Evolutionary conservation across 139 green algal genomes (phyloP), one percentile per base, ranked within the genome.

Genomic region (Chlamydomonas sphaeroides): DNA sequence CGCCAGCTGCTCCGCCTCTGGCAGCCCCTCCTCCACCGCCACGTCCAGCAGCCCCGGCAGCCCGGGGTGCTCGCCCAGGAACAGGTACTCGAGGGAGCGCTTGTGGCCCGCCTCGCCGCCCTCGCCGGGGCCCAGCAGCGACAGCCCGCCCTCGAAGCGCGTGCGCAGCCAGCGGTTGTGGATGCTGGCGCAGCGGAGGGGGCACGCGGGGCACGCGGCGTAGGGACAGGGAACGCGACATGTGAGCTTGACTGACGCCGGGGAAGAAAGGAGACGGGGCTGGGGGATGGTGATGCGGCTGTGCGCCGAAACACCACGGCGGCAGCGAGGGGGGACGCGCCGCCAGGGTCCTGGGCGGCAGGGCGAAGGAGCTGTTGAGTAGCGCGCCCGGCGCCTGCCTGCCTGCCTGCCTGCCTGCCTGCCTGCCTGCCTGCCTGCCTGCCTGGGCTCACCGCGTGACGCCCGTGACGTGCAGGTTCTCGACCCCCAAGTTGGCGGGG

Each of bases 81-180:
- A 94, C 53, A 95, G 80, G 81, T 95, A 94, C 83, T 95, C 92
- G 63, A 91, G 72, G 4, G 81, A 68, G 25, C 85, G 83, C 85
- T 92, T 93, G 78, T 89, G 84, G 35, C 51, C 78, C 4, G 78
- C 41, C 65, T 86, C 84, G 39, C 65, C 70, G 21, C 56, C 76
- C 71, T 89, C 78, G 33, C 69, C 42, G 35, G 6, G 30, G 23
- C 23, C 56, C 30, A 28, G 33, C 3, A 68, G 25, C 1, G 62
- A 4, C 63, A 90, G 75, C 11, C 49, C 68, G 36, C 62, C 42
- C 35, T 94, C 89, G 79, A 94, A 95, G 32, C 86, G 85, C 62
- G 81, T 69, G 51, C 92, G 84, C 38, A 95, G 82, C 79, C 85
- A 91, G 30, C 92, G 77, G 86, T 96, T 96, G 84, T 97, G 93